phyloP scores from a whole-genome alignment of 106 monocot genomes.

The Posidonia australis region DNA sequence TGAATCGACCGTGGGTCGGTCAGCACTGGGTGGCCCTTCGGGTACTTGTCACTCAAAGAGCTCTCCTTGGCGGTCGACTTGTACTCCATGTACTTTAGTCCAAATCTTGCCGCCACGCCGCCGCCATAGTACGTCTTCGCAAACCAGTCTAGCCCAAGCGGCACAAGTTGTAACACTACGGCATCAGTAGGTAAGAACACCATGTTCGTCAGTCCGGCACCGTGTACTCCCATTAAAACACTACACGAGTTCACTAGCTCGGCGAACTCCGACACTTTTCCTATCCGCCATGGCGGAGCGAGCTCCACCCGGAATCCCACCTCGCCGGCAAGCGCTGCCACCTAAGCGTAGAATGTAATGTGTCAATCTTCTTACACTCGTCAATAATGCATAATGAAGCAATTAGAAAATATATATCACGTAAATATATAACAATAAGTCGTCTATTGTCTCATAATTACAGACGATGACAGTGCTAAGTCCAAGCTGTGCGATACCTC shows the following conservation, averaged over 20 bases:
- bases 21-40: conserved; percentile 46
- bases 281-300: no score
- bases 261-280: no score
- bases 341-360: background rate
- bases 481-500: conserved; percentile 29
- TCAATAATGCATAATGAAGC: no score
- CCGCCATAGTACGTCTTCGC: conserved; percentile 23
- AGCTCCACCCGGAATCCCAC: no score
- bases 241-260: no score
- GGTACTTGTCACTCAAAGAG: conserved; percentile 32
- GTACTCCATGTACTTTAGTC: conserved; percentile 58
- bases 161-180: conserved; percentile 58
- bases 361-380: no score
- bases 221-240: no score
- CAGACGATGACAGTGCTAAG: no score
- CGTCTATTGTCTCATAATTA: no score
- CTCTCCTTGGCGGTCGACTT: conserved; percentile 45
- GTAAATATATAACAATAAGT: no score
- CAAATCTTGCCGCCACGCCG: conserved; percentile 23
- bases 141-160: conserved; percentile 26
- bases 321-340: conserved; percentile 21
- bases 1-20: conserved; percentile 43
- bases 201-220: no score
- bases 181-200: conserved; percentile 42
- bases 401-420: no score